Evolutionary conservation across 345 rosid genomes (phyloP).

Genomic region (Nephelium lappaceum): DNA sequence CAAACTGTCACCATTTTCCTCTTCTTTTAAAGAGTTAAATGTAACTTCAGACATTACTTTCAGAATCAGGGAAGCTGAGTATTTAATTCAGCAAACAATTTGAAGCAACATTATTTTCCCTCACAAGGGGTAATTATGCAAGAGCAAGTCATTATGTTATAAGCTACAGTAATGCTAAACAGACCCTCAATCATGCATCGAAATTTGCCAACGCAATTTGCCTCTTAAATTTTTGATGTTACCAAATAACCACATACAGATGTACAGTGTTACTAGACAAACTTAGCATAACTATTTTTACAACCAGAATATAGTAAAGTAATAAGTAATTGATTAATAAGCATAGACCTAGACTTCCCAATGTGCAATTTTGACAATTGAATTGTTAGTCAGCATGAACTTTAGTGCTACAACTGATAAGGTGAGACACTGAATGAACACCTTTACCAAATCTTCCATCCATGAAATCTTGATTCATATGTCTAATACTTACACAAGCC

Average conservation of each 20-base stretch:
- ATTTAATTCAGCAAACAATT: too few relatives aligned
- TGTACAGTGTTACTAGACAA: not conserved
- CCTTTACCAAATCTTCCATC: not conserved
- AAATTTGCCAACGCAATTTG: too few relatives aligned
- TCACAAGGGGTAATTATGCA: too few relatives aligned
- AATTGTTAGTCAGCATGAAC: not conserved
- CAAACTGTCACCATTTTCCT: too few relatives aligned
- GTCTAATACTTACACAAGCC: not conserved
- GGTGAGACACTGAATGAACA: not conserved
- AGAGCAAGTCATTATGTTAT: too few relatives aligned
- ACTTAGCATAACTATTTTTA: not conserved
- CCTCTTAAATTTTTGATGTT: too few relatives aligned
- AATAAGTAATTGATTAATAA: not conserved
- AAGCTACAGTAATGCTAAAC: too few relatives aligned
- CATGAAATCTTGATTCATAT: not conserved
- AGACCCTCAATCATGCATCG: too few relatives aligned
- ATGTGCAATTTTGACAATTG: not conserved
- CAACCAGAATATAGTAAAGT: not conserved
- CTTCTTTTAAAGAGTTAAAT: too few relatives aligned
- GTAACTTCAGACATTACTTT: too few relatives aligned
- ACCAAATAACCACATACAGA: not conserved
- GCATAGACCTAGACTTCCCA: not conserved
- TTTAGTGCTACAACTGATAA: not conserved
- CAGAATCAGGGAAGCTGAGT: too few relatives aligned
- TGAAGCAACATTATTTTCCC: too few relatives aligned